Conservation (phyloP, 2,329 filamentous ascomycete genomes). For the Diaporthe vexans region DNA sequence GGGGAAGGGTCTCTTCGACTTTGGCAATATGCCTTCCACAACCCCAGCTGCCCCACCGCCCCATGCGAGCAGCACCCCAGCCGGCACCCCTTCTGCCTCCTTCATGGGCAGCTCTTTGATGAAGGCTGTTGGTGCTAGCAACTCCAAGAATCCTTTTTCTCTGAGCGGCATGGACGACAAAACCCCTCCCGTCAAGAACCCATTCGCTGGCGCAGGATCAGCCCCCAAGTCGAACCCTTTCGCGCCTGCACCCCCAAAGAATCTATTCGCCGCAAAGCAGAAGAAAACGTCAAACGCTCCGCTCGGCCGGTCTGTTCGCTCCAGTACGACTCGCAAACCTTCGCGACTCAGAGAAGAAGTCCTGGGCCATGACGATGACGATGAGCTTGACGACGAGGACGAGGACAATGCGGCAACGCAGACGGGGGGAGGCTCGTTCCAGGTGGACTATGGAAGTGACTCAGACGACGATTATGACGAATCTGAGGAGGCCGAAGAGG, state of each 20-base stretch:
- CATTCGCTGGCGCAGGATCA: slow-evolving; percentile 29
- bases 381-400: slow-evolving; percentile 46
- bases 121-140: slow-evolving; percentile 49
- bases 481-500: slow-evolving; percentile 54
- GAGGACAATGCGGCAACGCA: slow-evolving; percentile 52
- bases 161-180: slow-evolving; percentile 36
- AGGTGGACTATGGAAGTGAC: slow-evolving; percentile 53
- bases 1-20: slow-evolving; percentile 55
- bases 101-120: slow-evolving; percentile 69
- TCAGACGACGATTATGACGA: slow-evolving; percentile 55
- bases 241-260: slow-evolving; percentile 49
- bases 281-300: slow-evolving; percentile 55
- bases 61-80: slow-evolving; percentile 68
- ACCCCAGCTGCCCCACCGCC: slow-evolving; percentile 67
- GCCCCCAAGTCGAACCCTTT: slow-evolving; percentile 38
- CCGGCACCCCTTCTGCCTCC: slow-evolving; percentile 68
- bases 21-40: slow-evolving; percentile 63
- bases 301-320: slow-evolving; percentile 63
- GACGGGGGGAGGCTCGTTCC: slow-evolving; percentile 49
- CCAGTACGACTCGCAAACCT: slow-evolving; percentile 57
- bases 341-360: slow-evolving; percentile 66
- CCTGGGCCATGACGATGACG: slow-evolving; percentile 50
- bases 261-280: slow-evolving; percentile 55
- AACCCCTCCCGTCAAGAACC: slow-evolving; percentile 40
- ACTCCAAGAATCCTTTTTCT: slow-evolving; percentile 38